Base-by-base conservation (phyloP, 176 grass and related monocot genomes). In the Paspalum vaginatum region DNA sequence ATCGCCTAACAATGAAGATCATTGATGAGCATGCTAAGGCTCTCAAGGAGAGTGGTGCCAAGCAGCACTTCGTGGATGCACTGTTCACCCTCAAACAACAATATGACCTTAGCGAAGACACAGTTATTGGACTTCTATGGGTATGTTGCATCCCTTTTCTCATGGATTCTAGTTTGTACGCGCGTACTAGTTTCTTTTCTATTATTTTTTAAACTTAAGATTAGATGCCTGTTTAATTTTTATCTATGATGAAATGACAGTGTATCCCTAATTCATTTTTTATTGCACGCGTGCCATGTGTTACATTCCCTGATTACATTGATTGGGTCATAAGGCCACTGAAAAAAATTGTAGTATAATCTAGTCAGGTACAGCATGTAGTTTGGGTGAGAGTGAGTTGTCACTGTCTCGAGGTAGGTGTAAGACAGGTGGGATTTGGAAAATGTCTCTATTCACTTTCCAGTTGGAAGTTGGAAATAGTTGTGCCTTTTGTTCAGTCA, bases 61-160 rank as follows among this genome's bases (percentile, higher is more conserved):
- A 94, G 78, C 86, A 94, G 66, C 92, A 94, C 60, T 94, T 94
- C 63, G 92, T 94, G 22, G 92, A 94, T 83, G 87, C 92, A 38
- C 53, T 94, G 9, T 88, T 94, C 48, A 94, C 89, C 67, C 83
- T 94, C 68, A 91, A 83, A 49, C 57, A 89, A 48, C 81, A 94
- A 59, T 94, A 94, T 71, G 89, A 91, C 47, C 92, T 94, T 32
- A 94, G 87, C 21, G 92, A 94, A 9, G 87, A 91, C 68, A 94
- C 86, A 7, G 87, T 94, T 70, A 85, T 94, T 9, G 92, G 92
- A 79, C 92, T 94, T 80, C 89, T 94, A 49, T 94, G 92, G 92
- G 92, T 94, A 85, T 50, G 83, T 87, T 32, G 21, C 1, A 72
- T 37, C 9, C 32, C 37, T 75, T 81, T 85, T 43, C 74, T 71